Percentiles rank a stretch among this genome's conserved stretches.
phyloP scores from a whole-genome alignment of 1,139 yeast genomes.

The Geotrichum macrosporum region DNA sequence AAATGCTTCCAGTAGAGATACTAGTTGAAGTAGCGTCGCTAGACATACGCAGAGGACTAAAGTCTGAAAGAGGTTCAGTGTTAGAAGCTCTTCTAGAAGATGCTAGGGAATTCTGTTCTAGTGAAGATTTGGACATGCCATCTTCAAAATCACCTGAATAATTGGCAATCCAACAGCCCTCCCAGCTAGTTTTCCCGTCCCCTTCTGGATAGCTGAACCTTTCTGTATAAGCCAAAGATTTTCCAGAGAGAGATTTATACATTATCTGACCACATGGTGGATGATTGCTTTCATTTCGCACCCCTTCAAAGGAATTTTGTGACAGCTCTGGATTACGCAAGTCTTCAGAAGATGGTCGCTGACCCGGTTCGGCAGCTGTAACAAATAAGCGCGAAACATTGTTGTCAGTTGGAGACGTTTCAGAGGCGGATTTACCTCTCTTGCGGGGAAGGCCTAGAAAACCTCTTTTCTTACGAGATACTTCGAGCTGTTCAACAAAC shows the following conservation, averaged over 20 bases:
- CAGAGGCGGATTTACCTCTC: background rate
- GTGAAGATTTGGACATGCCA: constrained; percentile 2
- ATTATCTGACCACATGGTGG: background rate
- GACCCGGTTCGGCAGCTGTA: background rate
- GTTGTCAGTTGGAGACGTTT: background rate
- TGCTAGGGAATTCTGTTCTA: background rate
- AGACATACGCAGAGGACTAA: constrained; percentile 6
- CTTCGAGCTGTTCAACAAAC: no score
- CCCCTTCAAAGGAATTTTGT: background rate
- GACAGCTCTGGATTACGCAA: background rate
- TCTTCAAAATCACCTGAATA: background rate
- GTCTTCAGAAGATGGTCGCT: background rate
- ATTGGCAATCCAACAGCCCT: background rate
- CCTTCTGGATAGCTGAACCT: background rate
- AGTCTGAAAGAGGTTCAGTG: background rate
- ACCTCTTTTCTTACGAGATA: no score
- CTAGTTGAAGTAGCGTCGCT: constrained; percentile 9
- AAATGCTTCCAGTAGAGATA: constrained; percentile 9
- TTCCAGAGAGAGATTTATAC: background rate
- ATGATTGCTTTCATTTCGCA: no score
- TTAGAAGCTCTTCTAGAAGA: no score
- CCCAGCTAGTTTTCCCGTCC: background rate
- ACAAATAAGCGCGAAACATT: background rate
- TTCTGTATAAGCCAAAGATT: background rate
- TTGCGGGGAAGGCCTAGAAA: no score